Base-by-base conservation (phyloP, 768 basidiomycete genomes). In the Chalciporus sphaerocephalus region DNA sequence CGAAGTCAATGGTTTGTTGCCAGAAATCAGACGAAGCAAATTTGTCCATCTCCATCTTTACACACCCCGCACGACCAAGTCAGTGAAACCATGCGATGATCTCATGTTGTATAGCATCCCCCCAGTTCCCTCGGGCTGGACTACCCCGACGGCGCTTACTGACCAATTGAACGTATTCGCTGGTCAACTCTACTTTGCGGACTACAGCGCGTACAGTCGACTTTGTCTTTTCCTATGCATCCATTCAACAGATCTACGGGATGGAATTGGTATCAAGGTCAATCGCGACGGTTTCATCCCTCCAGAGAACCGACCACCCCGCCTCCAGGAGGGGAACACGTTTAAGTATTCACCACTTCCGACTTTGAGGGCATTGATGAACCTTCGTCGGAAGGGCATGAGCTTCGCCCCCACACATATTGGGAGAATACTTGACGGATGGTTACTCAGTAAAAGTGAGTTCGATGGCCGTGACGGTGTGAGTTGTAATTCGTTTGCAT, bases 21-120 rank as follows among this genome's bases (percentile, higher is more conserved):
- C 68, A 57, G 23, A 32, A 1, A 70, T 76, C 43, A 67, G 61
- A 13, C 24, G 24, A 17, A 65, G 64, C 54, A 52, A 54, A 4
- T 15, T 45, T 4, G 69, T 71, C 6, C 58, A 64, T 38, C 61
- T 76, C 16, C 72, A 74, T 47, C 25, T 67, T 1, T 75, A 75
- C 48, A 51, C 69, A 2, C 69, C 74, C 6, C 58, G 69, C 6
- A 64, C 66, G 27, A 64, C 54, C 5, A 44, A 57, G 22, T 53
- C 55, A 1, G 67, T 67, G 62, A 51, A 55, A 23, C 51, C 69
- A 9, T 66, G 67, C 37, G 74, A 74, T 16, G 51, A 62, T 22
- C 56, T 63, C 11, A 21, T 9, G 1, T 48, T 58, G 11, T 43
- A 49, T 12, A 22, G 12, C n/a, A 35, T 50, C 18, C 55, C 53